A percentile compares a stretch with the other conserved stretches of the same genome.
phyloP scores from a whole-genome alignment of 345 rosid species.

The Trapa bicornis region DNA sequence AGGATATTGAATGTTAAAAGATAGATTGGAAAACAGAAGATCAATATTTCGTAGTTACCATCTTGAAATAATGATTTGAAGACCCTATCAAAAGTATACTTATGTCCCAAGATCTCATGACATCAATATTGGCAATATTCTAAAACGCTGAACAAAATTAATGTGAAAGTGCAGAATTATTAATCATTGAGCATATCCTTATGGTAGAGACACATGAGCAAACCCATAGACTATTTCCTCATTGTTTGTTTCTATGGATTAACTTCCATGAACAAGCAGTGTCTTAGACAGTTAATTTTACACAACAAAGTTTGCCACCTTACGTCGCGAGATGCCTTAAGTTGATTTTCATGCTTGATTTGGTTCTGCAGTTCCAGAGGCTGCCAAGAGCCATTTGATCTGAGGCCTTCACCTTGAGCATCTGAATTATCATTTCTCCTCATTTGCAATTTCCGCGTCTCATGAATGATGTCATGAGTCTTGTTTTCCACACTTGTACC shows the following conservation, averaged over 20 bases:
- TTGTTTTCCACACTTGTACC: slow-evolving; percentile 65
- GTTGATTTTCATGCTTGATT: slow-evolving; percentile 61
- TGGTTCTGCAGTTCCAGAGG: slow-evolving; percentile 27
- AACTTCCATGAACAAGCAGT: not conserved
- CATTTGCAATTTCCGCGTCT: slow-evolving; percentile 57
- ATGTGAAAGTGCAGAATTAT: not conserved
- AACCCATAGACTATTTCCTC: not conserved
- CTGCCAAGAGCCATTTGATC: slow-evolving; percentile 37
- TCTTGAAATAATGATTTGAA: not conserved
- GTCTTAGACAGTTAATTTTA: slow-evolving; percentile 12
- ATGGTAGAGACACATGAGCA: not conserved
- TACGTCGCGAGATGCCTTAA: slow-evolving; percentile 99
- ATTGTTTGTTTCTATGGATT: not conserved
- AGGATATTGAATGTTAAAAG: not conserved
- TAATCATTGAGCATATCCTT: not conserved
- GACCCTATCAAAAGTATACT: not conserved
- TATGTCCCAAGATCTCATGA: not conserved
- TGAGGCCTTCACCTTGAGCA: slow-evolving; percentile 22
- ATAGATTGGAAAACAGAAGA: not conserved
- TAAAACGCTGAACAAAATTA: not conserved
- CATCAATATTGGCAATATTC: not conserved
- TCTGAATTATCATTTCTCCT: slow-evolving; percentile 51
- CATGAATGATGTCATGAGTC: slow-evolving; percentile 66
- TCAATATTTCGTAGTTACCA: not conserved
- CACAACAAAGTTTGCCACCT: slow-evolving; percentile 54